Evolutionary conservation across 352 stramenopile species (phyloP).

Genomic region (Elongisporangium prolatum): DNA sequence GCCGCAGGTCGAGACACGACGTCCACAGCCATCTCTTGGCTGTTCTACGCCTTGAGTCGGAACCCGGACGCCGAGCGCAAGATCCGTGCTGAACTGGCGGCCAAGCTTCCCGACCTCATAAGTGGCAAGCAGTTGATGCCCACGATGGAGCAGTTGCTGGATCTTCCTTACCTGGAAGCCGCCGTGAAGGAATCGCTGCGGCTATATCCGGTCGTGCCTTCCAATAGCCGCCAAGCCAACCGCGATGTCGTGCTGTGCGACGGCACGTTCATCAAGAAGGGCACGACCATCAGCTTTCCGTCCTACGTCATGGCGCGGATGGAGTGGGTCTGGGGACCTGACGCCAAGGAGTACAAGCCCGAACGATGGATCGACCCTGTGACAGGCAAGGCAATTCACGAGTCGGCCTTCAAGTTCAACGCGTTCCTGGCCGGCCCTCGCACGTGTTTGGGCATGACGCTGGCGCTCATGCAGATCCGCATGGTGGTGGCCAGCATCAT

Average conservation of each 20-base stretch:
- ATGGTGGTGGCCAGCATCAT: slow-evolving; percentile 54
- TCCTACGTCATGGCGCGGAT: slow-evolving; percentile 62
- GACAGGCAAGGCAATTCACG: slow-evolving; percentile 30
- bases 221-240: slow-evolving; percentile 41
- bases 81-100: slow-evolving; percentile 28
- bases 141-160: slow-evolving; percentile 35
- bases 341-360: slow-evolving; percentile 57
- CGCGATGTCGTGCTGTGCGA: slow-evolving; percentile 63
- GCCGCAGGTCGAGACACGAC: slow-evolving; percentile 59
- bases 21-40: slow-evolving; percentile 39
- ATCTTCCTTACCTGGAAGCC: slow-evolving; percentile 53
- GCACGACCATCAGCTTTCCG: slow-evolving; percentile 48
- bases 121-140: slow-evolving; percentile 16
- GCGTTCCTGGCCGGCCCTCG: slow-evolving; percentile 63
- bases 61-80: slow-evolving; percentile 36
- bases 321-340: slow-evolving; percentile 53
- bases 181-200: slow-evolving; percentile 55
- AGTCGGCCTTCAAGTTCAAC: slow-evolving; percentile 62
- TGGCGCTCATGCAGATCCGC: slow-evolving; percentile 74
- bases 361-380: slow-evolving; percentile 55
- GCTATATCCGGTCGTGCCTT: slow-evolving; percentile 55
- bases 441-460: slow-evolving; percentile 64
- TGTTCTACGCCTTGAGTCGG: slow-evolving; percentile 52
- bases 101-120: slow-evolving; percentile 18
- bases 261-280: slow-evolving; percentile 55